Conservation (phyloP, 2,329 filamentous ascomycete species). For the Cercospora brassicicola region DNA sequence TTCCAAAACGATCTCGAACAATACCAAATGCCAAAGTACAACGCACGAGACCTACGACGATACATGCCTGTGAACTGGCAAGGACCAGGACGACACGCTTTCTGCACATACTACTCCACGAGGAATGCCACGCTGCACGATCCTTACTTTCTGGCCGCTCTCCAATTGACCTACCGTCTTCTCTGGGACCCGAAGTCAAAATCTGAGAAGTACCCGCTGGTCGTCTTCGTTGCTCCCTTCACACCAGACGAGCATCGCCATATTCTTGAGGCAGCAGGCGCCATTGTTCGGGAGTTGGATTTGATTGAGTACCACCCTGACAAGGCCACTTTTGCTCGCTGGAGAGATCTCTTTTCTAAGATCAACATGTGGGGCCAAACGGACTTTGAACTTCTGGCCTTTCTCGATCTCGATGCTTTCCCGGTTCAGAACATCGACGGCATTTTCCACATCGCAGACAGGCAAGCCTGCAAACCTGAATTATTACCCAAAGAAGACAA, state of each 20-base stretch:
- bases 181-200: constrained; percentile 27
- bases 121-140: constrained; percentile 26
- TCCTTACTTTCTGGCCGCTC: constrained; percentile 28
- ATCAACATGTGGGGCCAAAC: constrained; percentile 87
- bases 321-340: constrained; percentile 20
- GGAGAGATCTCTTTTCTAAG: constrained; percentile 69
- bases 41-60: constrained; percentile 14
- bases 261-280: constrained; percentile 25
- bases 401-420: constrained; percentile 76
- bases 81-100: constrained; percentile 23
- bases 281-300: constrained; percentile 26
- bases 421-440: constrained; percentile 28
- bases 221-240: constrained; percentile 29
- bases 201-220: constrained; percentile 27
- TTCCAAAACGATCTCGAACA: constrained; percentile 21
- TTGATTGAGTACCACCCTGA: constrained; percentile 24
- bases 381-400: constrained; percentile 86
- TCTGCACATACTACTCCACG: constrained; percentile 26
- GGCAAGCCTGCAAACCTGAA: constrained; percentile 20
- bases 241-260: constrained; percentile 24
- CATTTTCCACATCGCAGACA: constrained; percentile 25
- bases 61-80: constrained; percentile 27
- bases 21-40: constrained; percentile 16
- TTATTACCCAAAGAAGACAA: constrained; percentile 29
- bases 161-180: constrained; percentile 26